Percentiles rank a stretch among this genome's conserved stretches.
These are phyloP conservation scores for Fusarium brachygibbosum DNA, from an alignment of 2,329 filamentous ascomycete genomes.

Conservation along the genomic window DNA sequence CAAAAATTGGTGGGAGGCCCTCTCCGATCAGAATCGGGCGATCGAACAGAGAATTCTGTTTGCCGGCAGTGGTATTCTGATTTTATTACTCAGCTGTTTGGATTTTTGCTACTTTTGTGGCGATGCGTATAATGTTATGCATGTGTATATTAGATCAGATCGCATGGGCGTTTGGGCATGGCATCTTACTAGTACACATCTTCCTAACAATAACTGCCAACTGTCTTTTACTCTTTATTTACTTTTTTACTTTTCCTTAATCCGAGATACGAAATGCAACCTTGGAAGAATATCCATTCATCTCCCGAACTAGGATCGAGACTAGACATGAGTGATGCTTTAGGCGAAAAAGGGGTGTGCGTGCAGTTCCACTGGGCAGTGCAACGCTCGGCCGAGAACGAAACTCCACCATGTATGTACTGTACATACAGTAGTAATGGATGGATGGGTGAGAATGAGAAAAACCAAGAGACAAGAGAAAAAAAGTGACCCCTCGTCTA, in stretches of 20 bases:
- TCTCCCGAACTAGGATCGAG: constrained; percentile 30
- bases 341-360: constrained; percentile 21
- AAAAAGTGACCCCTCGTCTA: constrained; percentile 14
- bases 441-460: background rate
- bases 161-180: constrained; percentile 19
- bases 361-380: constrained; percentile 3
- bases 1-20: constrained; percentile 19
- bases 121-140: constrained; percentile 4
- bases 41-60: constrained; percentile 18
- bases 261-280: constrained; percentile 19
- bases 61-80: constrained; percentile 10
- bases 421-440: background rate
- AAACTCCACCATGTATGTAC: constrained; percentile 6
- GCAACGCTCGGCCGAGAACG: constrained; percentile 48
- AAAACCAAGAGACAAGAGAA: background rate
- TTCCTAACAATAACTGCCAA: constrained; percentile 2
- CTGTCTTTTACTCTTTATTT: background rate
- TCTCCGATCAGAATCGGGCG: constrained; percentile 32
- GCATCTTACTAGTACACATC: constrained; percentile 14
- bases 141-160: constrained; percentile 16
- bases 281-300: constrained; percentile 3
- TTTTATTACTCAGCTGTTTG: constrained; percentile 6
- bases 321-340: constrained; percentile 39
- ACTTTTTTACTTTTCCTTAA: constrained; percentile 11
- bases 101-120: constrained; percentile 10